Evolutionary conservation across 139 green algal genomes (phyloP).

Genomic region (Coelastrella sp.): DNA sequence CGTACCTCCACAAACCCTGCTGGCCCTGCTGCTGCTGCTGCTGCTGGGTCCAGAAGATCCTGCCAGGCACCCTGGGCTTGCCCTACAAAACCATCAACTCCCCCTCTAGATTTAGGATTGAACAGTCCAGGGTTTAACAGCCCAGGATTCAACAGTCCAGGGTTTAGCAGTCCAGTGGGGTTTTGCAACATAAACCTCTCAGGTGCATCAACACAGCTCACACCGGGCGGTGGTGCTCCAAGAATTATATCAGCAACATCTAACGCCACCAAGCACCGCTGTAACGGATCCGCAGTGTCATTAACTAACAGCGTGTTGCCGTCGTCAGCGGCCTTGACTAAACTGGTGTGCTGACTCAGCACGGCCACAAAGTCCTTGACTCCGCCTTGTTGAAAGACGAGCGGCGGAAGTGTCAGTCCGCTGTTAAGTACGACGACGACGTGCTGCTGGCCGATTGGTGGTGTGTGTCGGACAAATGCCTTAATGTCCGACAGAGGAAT

Average conservation of each 20-base stretch:
- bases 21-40: slow-evolving; percentile 19
- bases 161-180: background rate
- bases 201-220: slow-evolving; percentile 39
- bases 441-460: slow-evolving; percentile 76
- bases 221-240: slow-evolving; percentile 53
- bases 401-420: slow-evolving; percentile 81
- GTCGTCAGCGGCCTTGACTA: slow-evolving; percentile 70
- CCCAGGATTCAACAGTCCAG: too few relatives aligned
- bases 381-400: slow-evolving; percentile 82
- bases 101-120: too few relatives aligned
- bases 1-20: background rate
- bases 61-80: background rate
- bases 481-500: slow-evolving; percentile 86
- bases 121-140: background rate
- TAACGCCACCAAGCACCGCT: slow-evolving; percentile 67
- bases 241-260: slow-evolving; percentile 72
- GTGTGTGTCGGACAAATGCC: slow-evolving; percentile 75
- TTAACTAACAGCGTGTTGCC: slow-evolving; percentile 85
- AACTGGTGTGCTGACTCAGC: slow-evolving; percentile 67
- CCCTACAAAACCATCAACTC: too few relatives aligned
- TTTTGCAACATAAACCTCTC: background rate
- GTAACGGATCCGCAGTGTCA: slow-evolving; percentile 82
- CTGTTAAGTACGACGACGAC: slow-evolving; percentile 80
- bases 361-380: slow-evolving; percentile 69
- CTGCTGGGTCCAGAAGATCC: slow-evolving; percentile 1